Evolutionary conservation across 768 basidiomycete genomes (phyloP), one percentile per base, ranked within the genome.

Genomic region (Porpolomopsis calyptriformis): DNA sequence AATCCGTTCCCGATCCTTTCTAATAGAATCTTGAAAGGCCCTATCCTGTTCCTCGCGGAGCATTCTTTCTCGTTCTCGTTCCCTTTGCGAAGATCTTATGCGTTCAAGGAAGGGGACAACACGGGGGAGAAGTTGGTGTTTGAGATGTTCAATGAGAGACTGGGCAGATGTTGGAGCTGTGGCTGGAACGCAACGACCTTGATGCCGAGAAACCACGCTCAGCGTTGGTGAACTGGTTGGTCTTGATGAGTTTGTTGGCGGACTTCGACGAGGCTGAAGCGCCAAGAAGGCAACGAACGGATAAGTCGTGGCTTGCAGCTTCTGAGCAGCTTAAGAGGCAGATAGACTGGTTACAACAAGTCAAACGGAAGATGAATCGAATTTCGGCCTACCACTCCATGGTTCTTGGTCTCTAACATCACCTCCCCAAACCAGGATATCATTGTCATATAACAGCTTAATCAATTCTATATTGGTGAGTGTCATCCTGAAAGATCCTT

Each of bases 211-310:
- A 18, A 98, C 72, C 36, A 97, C 77, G 12, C 88, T 88, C 10
- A 97, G 69, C 2, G 71, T 63, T 0, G 85, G 74, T 24, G 59
- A 54, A 24, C 61, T 43, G 0, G 65, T 51, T 4, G 69, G 52
- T 2, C 58, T 57, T 4, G 67, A 54, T 4, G 68, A 62, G 19
- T 64, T 60, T 4, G 68, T 54, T 12, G 59, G 52, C 10, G 69
- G 59, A 18, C 62, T 69, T 24, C 77, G 76, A 14, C 75, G 75
- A 0, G 88, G 82, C 57, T 97, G 88, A 40, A 96, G 76, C 1
- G 92, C 82, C 40, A 96, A 61, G 62, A 97, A 99, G 1, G 88
- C 87, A 40, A 99, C 72, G 50, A 93, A 93, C 0, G 94, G 96
- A 56, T 85, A 96, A 0, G 92, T 90, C 1, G 92, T 91, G 2